A percentile compares a stretch with the other conserved stretches of the same genome.
Conservation (phyloP, 2,329 filamentous ascomycete genomes). For the Grosmannia huntii region DNA sequence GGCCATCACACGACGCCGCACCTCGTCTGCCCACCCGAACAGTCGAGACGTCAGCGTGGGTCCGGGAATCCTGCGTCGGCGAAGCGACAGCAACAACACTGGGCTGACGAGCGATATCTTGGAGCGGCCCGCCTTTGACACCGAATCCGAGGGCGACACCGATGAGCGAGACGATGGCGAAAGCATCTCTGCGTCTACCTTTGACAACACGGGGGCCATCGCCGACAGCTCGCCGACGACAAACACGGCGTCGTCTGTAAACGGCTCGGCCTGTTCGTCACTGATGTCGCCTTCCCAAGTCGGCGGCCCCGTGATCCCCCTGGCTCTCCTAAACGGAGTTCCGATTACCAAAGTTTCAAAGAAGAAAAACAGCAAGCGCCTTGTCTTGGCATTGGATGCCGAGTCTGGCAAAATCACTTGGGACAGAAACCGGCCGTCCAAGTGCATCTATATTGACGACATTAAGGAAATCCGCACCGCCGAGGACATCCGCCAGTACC, state of each 20-base stretch:
- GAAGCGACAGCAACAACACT: slow-evolving; percentile 79
- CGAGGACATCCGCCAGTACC: slow-evolving; percentile 75
- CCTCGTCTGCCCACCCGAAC: slow-evolving; percentile 63
- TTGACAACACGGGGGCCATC: slow-evolving; percentile 25
- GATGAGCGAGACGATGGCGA: slow-evolving; percentile 32
- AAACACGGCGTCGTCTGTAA: slow-evolving; percentile 31
- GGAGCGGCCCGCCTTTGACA: slow-evolving; percentile 20
- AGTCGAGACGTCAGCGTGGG: slow-evolving; percentile 82
- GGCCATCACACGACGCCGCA: slow-evolving; percentile 54
- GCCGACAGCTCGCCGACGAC: slow-evolving; percentile 35
- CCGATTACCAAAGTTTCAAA: slow-evolving; percentile 72
- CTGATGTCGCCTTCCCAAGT: slow-evolving; percentile 21
- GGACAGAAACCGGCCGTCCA: slow-evolving; percentile 66
- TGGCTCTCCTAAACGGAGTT: slow-evolving; percentile 66
- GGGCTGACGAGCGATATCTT: slow-evolving; percentile 30
- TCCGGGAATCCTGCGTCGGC: slow-evolving; percentile 68
- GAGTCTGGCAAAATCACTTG: slow-evolving; percentile 79
- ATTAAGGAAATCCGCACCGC: slow-evolving; percentile 82
- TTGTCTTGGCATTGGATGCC: slow-evolving; percentile 62
- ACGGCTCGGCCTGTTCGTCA: slow-evolving; percentile 17
- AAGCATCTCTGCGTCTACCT: slow-evolving; percentile 15
- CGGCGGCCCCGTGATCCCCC: slow-evolving; percentile 59
- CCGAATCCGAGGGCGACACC: slow-evolving; percentile 47
- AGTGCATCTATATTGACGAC: slow-evolving; percentile 88
- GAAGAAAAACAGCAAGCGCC: slow-evolving; percentile 68